Percentiles rank a stretch among this genome's conserved stretches.
Conservation (phyloP, 371 early-diverging fungal species). For the Chytridium lagenaria region DNA sequence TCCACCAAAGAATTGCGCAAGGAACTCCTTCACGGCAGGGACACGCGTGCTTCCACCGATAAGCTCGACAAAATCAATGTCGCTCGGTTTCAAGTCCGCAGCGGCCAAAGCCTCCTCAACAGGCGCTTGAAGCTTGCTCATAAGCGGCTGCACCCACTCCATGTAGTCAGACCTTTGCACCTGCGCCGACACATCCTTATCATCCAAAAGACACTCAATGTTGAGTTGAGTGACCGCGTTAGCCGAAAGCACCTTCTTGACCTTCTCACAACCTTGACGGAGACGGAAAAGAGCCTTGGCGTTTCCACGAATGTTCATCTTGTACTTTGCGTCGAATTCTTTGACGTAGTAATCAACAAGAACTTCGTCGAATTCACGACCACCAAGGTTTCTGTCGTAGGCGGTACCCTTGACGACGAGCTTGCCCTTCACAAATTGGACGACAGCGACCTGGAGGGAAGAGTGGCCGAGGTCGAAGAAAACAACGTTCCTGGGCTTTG, state of each 20-base stretch:
- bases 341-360: constrained; percentile 83
- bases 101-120: constrained; percentile 78
- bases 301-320: constrained; percentile 88
- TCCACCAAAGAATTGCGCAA: constrained; percentile 77
- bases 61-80: constrained; percentile 91
- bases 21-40: constrained; percentile 87
- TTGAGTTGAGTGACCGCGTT: constrained; percentile 90
- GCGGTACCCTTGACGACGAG: constrained; percentile 88
- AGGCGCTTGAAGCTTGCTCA: constrained; percentile 75
- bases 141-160: constrained; percentile 75
- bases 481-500: constrained; percentile 87
- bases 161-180: constrained; percentile 76
- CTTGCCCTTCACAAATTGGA: constrained; percentile 93
- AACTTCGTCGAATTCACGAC: constrained; percentile 93
- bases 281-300: constrained; percentile 92
- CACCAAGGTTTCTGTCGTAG: constrained; percentile 92
- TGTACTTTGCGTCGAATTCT: constrained; percentile 93
- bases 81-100: constrained; percentile 77
- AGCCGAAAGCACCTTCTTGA: constrained; percentile 95
- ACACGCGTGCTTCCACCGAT: constrained; percentile 96
- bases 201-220: constrained; percentile 95
- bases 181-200: constrained; percentile 85
- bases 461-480: constrained; percentile 96
- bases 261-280: constrained; percentile 89
- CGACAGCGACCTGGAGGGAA: constrained; percentile 86